A percentile compares a stretch with the other conserved stretches of the same genome.
phyloP scores from a whole-genome alignment of 768 basidiomycete species.

The Dictyophora rubrovolvata region DNA sequence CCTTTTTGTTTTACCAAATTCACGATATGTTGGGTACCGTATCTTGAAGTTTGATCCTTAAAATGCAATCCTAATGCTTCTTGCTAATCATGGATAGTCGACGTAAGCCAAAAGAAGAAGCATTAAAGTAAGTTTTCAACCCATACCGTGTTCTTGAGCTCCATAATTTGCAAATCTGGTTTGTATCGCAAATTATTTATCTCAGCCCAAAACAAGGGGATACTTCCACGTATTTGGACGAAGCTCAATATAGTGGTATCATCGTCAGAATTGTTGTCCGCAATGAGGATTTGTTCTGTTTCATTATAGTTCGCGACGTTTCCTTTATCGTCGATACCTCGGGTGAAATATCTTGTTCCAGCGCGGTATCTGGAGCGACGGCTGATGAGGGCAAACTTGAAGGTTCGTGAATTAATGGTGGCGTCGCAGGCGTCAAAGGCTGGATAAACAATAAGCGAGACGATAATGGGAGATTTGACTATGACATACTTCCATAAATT shows the following conservation, averaged over 20 bases:
- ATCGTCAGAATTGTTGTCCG: constrained; percentile 43
- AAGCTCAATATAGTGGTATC: constrained; percentile 65
- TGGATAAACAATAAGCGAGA: constrained; percentile 22
- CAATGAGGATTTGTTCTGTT: constrained; percentile 85
- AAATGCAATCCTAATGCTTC: constrained; percentile 67
- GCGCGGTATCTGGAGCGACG: constrained; percentile 90
- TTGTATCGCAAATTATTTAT: constrained; percentile 92
- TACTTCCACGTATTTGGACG: constrained; percentile 88
- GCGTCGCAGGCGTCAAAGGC: constrained; percentile 79
- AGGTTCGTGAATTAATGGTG: constrained; percentile 63
- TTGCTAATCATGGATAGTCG: constrained; percentile 34
- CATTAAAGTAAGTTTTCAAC: neutral
- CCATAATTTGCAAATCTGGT: constrained; percentile 95
- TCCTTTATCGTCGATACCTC: constrained; percentile 82
- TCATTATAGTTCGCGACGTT: constrained; percentile 97
- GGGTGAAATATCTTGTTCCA: constrained; percentile 93
- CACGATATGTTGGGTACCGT: constrained; percentile 72
- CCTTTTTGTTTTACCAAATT: constrained; percentile 94
- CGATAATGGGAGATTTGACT: constrained; percentile 1
- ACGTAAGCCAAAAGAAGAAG: neutral
- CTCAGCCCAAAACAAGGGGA: constrained; percentile 95
- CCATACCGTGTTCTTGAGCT: constrained; percentile 73
- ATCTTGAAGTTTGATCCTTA: constrained; percentile 55
- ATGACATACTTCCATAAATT: constrained; percentile 81
- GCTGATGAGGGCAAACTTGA: constrained; percentile 83